These are phyloP conservation scores for Colletotrichum spinosum DNA, from an alignment of 2,329 filamentous ascomycete species.

Conservation along the genomic window DNA sequence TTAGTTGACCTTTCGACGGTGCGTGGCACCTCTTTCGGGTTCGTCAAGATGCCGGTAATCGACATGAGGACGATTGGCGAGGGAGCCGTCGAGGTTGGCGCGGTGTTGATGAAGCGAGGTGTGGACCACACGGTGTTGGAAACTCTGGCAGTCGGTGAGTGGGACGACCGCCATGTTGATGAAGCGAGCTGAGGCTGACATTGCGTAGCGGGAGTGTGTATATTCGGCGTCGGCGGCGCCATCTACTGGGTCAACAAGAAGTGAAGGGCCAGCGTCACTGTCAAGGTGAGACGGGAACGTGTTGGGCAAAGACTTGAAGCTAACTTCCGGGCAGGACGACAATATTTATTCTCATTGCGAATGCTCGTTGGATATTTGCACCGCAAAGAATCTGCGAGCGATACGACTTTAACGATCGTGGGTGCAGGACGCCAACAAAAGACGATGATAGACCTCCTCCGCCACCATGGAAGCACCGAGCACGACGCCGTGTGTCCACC, in stretches of 20 bases:
- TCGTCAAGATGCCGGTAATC: conserved; percentile 27
- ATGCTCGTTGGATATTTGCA: too few relatives aligned
- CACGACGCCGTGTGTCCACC: too few relatives aligned
- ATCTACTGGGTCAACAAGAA: conserved; percentile 33
- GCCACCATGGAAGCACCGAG: too few relatives aligned
- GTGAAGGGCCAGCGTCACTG: neutral
- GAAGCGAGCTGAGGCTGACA: neutral
- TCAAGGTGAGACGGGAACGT: neutral
- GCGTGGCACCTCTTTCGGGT: too few relatives aligned
- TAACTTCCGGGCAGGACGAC: neutral
- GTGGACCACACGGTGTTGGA: conserved; percentile 34
- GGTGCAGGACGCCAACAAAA: too few relatives aligned
- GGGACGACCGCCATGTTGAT: neutral
- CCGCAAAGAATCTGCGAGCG: too few relatives aligned
- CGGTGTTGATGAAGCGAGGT: conserved; percentile 29
- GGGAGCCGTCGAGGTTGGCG: conserved; percentile 24
- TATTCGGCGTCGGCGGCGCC: conserved; percentile 33
- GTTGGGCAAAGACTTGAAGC: neutral
- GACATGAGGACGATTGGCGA: conserved; percentile 24
- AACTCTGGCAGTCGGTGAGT: conserved; percentile 33
- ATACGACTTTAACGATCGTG: too few relatives aligned
- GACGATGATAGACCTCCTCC: too few relatives aligned
- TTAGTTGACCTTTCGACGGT: neutral
- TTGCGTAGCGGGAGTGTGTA: conserved; percentile 3
- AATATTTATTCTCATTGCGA: neutral